Base-by-base conservation (phyloP, 2,329 filamentous ascomycete species). In the Aureobasidium sp. region DNA sequence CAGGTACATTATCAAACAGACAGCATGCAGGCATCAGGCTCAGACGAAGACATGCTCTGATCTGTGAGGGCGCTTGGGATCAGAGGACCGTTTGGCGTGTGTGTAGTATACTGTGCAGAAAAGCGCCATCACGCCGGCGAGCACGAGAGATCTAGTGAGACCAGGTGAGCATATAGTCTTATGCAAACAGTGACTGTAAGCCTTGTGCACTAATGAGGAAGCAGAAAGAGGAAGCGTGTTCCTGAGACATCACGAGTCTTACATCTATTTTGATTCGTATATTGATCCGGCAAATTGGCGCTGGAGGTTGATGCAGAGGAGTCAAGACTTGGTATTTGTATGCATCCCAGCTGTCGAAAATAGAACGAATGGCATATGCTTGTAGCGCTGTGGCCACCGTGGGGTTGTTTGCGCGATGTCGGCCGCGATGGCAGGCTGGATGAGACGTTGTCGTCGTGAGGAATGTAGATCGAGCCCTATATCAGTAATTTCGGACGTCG, bases 201-300 rank as follows among this genome's bases (percentile, higher is more conserved):
- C 12, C 14, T 15, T 37, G 6, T 39, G 34, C 25, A 27, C 8
- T 39, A 8, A 15, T 15, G 27, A 8, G 36, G 7, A 36, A 20
- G 48, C 60, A 41, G 60, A 20, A 20, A 45, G n/a, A 37, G 15
- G 17, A 31, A 34, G 3, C 45, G 39, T 55, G 29, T 52, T 53
- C 45, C 59, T 52, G 44, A 67, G 49, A 65, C 63, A 70, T 75
- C 68, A 68, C 74, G 70, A 76, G 74, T 76, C 74, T 76, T 76
- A 76, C 74, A 76, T 76, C 75, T 75, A 37, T 66, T 65, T 63
- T 62, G 55, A 36, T 39, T 62, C 57, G 47, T 49, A 41, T 51
- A 49, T 51, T 70, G 67, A 69, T 70, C 67, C 63, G 37, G 14
- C 17, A 58, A 61, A 41, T 14, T 15, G 7, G 22, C 41, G 36